A percentile compares a stretch with the other conserved stretches of the same genome.
phyloP scores from a whole-genome alignment of 768 basidiomycete genomes.

The Chiua virens region DNA sequence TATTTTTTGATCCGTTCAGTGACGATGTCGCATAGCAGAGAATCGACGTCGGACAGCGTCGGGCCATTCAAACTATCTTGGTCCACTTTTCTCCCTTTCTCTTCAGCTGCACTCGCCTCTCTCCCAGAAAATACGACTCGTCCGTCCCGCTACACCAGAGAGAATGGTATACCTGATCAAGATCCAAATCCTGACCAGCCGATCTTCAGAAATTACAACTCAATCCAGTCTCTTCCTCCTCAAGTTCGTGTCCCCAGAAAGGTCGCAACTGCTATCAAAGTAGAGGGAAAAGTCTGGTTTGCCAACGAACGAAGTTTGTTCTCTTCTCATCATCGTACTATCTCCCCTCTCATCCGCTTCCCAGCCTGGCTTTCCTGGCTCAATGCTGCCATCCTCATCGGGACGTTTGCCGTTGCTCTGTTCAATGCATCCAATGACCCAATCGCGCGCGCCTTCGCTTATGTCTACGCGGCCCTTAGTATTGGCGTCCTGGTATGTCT shows the following conservation, averaged over 20 bases:
- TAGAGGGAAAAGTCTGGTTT: slow-evolving; percentile 97
- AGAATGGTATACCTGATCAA: slow-evolving; percentile 71
- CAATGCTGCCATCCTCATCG: slow-evolving; percentile 80
- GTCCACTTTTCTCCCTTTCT: slow-evolving; percentile 71
- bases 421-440: slow-evolving; percentile 76
- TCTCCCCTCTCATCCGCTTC: slow-evolving; percentile 4
- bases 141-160: slow-evolving; percentile 56
- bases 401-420: slow-evolving; percentile 80
- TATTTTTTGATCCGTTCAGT: not conserved
- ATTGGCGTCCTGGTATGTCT: slow-evolving; percentile 57
- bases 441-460: slow-evolving; percentile 75
- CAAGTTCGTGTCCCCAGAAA: slow-evolving; percentile 80
- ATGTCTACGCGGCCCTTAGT: slow-evolving; percentile 79
- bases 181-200: slow-evolving; percentile 42
- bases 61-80: slow-evolving; percentile 54
- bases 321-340: not conserved
- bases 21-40: slow-evolving; percentile 17
- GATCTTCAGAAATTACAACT: slow-evolving; percentile 70
- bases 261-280: slow-evolving; percentile 75
- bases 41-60: slow-evolving; percentile 14
- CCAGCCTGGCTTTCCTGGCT: slow-evolving; percentile 93
- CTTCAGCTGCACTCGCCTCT: slow-evolving; percentile 55
- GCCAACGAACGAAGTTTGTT: slow-evolving; percentile 87
- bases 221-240: slow-evolving; percentile 64
- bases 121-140: slow-evolving; percentile 42